These are phyloP conservation scores for Hymenochaete sp. DNA, from an alignment of 1,284 basidiomycete species.

Conservation along the genomic window DNA sequence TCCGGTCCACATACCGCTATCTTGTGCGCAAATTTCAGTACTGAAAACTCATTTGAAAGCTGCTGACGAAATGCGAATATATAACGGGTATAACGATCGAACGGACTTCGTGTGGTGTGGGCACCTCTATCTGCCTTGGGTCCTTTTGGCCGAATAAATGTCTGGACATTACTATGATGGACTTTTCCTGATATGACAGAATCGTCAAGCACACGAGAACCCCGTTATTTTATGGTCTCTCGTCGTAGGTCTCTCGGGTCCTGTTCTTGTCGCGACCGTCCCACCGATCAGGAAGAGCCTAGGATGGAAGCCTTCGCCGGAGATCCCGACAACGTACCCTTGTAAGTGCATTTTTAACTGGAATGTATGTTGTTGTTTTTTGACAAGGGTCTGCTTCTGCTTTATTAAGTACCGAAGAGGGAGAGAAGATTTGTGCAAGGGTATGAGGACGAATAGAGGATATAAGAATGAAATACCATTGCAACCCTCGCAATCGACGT, in stretches of 20 bases:
- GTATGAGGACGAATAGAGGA: conserved; percentile 34
- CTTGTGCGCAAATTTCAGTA: no score
- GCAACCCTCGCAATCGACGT: no score
- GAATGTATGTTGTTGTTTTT: neutral
- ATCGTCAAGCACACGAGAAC: conserved; percentile 84
- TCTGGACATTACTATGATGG: no score
- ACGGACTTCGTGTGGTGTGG: no score
- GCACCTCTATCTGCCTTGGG: no score
- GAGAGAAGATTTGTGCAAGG: conserved; percentile 31
- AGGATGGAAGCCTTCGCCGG: conserved; percentile 70
- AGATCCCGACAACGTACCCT: conserved; percentile 79
- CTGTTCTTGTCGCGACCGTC: conserved; percentile 65
- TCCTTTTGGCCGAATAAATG: no score
- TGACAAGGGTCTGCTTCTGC: neutral
- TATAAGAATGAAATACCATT: no score
- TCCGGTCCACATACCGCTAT: conserved; percentile 43
- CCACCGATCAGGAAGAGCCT: conserved; percentile 70
- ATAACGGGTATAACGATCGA: no score
- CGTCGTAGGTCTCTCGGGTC: conserved; percentile 69
- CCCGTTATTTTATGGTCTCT: conserved; percentile 89
- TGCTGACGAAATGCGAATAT: no score
- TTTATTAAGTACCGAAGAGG: conserved; percentile 29
- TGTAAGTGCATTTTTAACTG: conserved; percentile 43
- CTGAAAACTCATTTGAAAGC: no score
- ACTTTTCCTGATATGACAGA: no score